Conservation (phyloP, 768 basidiomycete genomes). For the Plicaturopsis crispa region DNA sequence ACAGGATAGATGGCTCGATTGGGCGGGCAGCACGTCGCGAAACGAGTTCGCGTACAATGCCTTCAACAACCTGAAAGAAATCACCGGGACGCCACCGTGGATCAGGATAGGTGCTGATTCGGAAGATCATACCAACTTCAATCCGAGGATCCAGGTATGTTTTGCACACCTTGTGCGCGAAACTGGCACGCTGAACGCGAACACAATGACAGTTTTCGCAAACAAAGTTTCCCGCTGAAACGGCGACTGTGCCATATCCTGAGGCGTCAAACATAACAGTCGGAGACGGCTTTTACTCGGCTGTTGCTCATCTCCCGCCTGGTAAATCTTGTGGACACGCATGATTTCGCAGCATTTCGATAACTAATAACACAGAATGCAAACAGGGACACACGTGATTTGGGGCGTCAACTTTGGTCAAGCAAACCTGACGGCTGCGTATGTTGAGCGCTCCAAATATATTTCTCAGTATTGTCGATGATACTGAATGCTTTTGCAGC, state of each 20-base stretch:
- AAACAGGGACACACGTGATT: slow-evolving; percentile 48
- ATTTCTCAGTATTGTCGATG: too few relatives aligned
- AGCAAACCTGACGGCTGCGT: slow-evolving; percentile 41
- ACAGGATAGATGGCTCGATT: slow-evolving; percentile 65
- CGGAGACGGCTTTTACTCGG: slow-evolving; percentile 47
- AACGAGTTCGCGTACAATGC: slow-evolving; percentile 58
- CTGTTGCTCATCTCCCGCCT: slow-evolving; percentile 43
- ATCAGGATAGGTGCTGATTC: slow-evolving; percentile 55
- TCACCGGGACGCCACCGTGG: slow-evolving; percentile 45
- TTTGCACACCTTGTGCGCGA: slow-evolving; percentile 1
- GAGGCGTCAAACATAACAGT: slow-evolving; percentile 57
- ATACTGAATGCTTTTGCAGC: too few relatives aligned
- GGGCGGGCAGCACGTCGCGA: slow-evolving; percentile 41
- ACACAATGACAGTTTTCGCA: slow-evolving; percentile 48
- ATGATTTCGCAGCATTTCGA: background rate
- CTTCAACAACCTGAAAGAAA: slow-evolving; percentile 43
- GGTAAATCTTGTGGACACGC: background rate
- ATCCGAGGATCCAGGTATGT: slow-evolving; percentile 35
- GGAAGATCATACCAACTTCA: slow-evolving; percentile 52
- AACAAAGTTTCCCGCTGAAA: slow-evolving; percentile 40
- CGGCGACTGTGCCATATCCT: slow-evolving; percentile 49
- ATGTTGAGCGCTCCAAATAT: too few relatives aligned
- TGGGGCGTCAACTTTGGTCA: slow-evolving; percentile 65
- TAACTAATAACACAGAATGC: slow-evolving; percentile 2
- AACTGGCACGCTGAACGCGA: too few relatives aligned